Evolutionary conservation across 2,329 filamentous ascomycete genomes (phyloP), one percentile per base, ranked within the genome.

Genomic region (Fusarium sp.): DNA sequence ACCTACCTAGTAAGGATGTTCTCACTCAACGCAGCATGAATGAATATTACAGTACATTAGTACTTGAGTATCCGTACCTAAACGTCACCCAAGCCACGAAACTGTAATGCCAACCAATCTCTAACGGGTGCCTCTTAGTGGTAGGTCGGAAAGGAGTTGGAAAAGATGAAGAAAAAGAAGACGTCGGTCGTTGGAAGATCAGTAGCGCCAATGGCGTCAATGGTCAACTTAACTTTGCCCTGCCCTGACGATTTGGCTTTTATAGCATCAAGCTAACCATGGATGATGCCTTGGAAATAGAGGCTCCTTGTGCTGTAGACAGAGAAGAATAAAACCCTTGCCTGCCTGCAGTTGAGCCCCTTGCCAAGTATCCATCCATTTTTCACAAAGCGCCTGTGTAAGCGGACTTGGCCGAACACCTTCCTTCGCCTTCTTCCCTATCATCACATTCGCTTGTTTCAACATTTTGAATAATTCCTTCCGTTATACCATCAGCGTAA

Each of bases 191-290:
- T 22, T 40, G 41, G 40, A 61, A 58, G 51, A 51, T n/a, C 43
- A 45, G 40, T 57, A 61, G 51, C 67, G 59, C 41, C 65, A 60
- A 71, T 71, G 64, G 68, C 68, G 68, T 63, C 60, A 61, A 71
- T 12, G 34, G 41, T 48, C 48, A 46, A 59, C 38, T 47, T 52
- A 27, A 48, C 53, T 27, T 46, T 38, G 56, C 60, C 34, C 27
- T 53, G 48, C 32, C 51, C 25, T 46, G 22, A 9, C 40, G 16
- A 40, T 53, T 64, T 54, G 53, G 53, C 44, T 60, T 65, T 54
- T 32, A 54, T 64, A 65, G 48, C 43, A 55, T 32, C 45, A 41
- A 43, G 44, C 64, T 68, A 65, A 25, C 30, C 46, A 41, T 20
- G 52, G 44, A 64, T 32, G 54, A 62, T 70, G 64, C 68, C 67